Evolutionary conservation across 2,329 filamentous ascomycete species (phyloP).

Genomic region (Aureobasidium mangrovei): DNA sequence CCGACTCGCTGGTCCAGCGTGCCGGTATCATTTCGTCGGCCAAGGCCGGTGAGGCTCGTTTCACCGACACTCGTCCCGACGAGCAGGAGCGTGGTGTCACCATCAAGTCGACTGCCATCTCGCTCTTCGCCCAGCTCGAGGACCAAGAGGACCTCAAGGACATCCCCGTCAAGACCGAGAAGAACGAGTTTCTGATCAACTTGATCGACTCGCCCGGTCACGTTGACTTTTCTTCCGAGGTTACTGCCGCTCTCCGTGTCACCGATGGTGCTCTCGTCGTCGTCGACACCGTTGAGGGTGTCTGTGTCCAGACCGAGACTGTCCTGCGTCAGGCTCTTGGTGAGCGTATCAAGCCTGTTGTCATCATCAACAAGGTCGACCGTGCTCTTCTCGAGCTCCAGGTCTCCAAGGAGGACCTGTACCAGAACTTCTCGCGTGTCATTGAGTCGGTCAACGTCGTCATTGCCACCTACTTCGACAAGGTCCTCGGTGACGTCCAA

Average conservation of each 20-base stretch:
- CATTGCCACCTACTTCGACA: constrained; percentile 98
- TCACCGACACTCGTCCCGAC: constrained; percentile 93
- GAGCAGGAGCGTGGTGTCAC: constrained; percentile 99
- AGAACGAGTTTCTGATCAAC: constrained; percentile 99
- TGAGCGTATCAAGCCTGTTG: constrained; percentile 99
- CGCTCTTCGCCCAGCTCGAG: constrained; percentile 78
- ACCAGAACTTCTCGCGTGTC: constrained; percentile 99
- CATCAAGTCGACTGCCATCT: constrained; percentile 99
- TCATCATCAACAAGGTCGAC: constrained; percentile 99
- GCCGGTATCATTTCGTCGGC: constrained; percentile 98
- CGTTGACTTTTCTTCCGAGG: constrained; percentile 99
- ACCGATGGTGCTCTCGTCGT: constrained; percentile 99
- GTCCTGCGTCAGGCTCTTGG: constrained; percentile 96
- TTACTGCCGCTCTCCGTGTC: constrained; percentile 98
- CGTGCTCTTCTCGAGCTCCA: constrained; percentile 98
- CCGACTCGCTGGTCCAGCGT: constrained; percentile 97
- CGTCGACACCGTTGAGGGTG: constrained; percentile 99
- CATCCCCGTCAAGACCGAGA: constrained; percentile 79
- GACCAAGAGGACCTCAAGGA: constrained; percentile 88
- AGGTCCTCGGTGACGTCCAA: constrained; percentile 92
- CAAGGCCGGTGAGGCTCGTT: constrained; percentile 92
- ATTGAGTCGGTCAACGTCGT: constrained; percentile 99
- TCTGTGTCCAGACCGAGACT: constrained; percentile 99
- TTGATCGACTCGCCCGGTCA: constrained; percentile 99
- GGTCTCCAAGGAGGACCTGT: constrained; percentile 96